A percentile compares a stretch with the other conserved stretches of the same genome.
phyloP scores from a whole-genome alignment of 2,329 filamentous ascomycete genomes.

The Colletotrichum falcatum region DNA sequence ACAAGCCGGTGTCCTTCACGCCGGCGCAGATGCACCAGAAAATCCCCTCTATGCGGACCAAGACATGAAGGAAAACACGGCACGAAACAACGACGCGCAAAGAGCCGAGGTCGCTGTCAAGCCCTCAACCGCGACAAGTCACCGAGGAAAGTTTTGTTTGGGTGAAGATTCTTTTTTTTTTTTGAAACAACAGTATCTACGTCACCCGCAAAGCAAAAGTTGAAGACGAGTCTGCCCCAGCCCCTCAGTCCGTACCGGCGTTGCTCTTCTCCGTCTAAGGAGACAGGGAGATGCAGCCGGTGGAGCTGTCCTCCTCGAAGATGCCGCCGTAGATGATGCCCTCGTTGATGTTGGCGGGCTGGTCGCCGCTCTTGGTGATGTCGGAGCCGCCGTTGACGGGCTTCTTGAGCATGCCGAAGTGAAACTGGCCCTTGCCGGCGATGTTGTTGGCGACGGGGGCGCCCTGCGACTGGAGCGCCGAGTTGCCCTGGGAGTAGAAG shows the following conservation, averaged over 20 bases:
- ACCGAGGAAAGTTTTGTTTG: neutral
- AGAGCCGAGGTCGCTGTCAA: neutral
- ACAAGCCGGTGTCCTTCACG: slow-evolving; percentile 11
- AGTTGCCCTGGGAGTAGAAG: slow-evolving; percentile 65
- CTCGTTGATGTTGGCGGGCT: slow-evolving; percentile 62
- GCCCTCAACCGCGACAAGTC: neutral
- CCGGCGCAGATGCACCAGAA: neutral
- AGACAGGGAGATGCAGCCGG: slow-evolving; percentile 31
- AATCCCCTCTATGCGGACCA: neutral
- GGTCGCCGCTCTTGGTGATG: slow-evolving; percentile 61
- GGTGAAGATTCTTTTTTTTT: slow-evolving; percentile 8
- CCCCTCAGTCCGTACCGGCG: neutral
- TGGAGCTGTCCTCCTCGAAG: slow-evolving; percentile 63
- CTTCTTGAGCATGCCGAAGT: slow-evolving; percentile 74
- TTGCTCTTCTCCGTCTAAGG: neutral
- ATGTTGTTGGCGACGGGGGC: slow-evolving; percentile 62
- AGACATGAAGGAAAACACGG: no score
- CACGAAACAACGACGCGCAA: neutral
- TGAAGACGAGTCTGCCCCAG: neutral
- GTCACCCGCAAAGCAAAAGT: neutral
- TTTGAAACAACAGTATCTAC: neutral
- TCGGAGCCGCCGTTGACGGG: slow-evolving; percentile 59
- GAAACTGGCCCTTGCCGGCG: slow-evolving; percentile 69
- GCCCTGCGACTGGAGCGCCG: slow-evolving; percentile 60
- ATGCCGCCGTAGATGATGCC: slow-evolving; percentile 65